Base-by-base conservation (phyloP, 441 rosid species). In the Gossypium trilobum region DNA sequence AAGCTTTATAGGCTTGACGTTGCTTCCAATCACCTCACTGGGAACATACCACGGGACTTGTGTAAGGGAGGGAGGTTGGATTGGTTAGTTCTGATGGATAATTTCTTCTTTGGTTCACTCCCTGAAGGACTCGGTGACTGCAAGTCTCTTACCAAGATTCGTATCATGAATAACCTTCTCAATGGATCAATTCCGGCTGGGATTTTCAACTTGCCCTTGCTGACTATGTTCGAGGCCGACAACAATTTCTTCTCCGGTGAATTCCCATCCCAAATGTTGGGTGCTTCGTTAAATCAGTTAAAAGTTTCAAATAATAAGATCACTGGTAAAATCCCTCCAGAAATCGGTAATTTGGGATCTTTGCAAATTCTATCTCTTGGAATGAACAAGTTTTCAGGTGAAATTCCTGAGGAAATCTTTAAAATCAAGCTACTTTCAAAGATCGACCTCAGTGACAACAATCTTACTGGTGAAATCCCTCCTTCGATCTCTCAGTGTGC, bases 171-270 rank as follows among this genome's bases (percentile, higher is more conserved):
- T 64, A 93, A 93, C 78, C 67, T 71, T 2, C 86, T 93, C 36
- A 74, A 76, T n/a, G 98, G 94, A 0, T 79, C 83, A n/a, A 73
- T 93, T 55, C 98, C 98, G 7, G 75, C 85, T 1, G 98, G 98
- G 0, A 60, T 93, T 3, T 88, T 93, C 67, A 85, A 63, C 36
- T n/a, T 89, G 58, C 97, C 97, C 0, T 0, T 5, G 14, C 70
- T 81, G 14, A 75, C 55, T 2, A 60, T 89, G 23, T 61, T 87
- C 2, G 98, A 93, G 78, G 68, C 90, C 9, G 72, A 70, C 16
- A 88, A 88, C 52, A 93, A 93, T 51, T 77, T 72, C 65, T 84
- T 93, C 73, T 83, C 97, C 10, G 97, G 97, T 0, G 89, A 87
- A 27, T 86, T 93, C 8, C 97, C 98, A 2, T 13, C 52, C 0